Conservation (phyloP, 331 rosid genomes). For the Dryas integrifolia region DNA sequence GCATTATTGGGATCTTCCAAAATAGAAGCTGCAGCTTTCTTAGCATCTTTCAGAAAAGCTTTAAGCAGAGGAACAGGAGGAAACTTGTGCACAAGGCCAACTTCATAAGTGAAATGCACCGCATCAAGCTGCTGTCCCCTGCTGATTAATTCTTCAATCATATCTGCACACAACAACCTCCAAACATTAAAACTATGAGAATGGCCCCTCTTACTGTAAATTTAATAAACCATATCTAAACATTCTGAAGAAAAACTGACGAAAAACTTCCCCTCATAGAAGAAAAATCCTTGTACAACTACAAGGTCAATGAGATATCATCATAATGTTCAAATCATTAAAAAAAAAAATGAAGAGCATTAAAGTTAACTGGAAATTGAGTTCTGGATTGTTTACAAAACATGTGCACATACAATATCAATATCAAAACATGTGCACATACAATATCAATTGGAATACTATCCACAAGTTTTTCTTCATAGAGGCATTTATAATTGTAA, state of each 20-base stretch:
- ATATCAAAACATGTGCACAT: neutral
- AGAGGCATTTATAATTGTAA: neutral
- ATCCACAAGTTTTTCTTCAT: neutral
- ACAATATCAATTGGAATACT: neutral
- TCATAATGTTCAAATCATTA: neutral
- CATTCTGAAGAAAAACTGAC: neutral
- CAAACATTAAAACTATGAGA: slow-evolving; percentile 19
- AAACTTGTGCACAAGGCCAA: slow-evolving; percentile 75
- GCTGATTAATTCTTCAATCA: slow-evolving; percentile 90
- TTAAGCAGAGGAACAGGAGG: slow-evolving; percentile 88
- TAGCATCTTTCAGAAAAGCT: slow-evolving; percentile 86
- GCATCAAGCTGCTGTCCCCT: slow-evolving; percentile 99
- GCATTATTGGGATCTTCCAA: slow-evolving; percentile 81
- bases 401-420: neutral
- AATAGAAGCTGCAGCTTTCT: slow-evolving; percentile 84
- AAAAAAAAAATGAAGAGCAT: neutral
- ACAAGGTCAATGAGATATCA: neutral
- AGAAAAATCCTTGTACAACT: neutral
- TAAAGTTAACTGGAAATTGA: neutral
- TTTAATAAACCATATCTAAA: neutral
- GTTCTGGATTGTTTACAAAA: neutral
- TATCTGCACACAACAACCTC: slow-evolving; percentile 49
- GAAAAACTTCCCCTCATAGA: neutral
- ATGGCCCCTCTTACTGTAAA: neutral
- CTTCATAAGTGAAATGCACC: slow-evolving; percentile 91